Evolutionary conservation across 1,284 basidiomycete species (phyloP), one percentile per base, ranked within the genome.

Genomic region (Bjerkandera adusta): DNA sequence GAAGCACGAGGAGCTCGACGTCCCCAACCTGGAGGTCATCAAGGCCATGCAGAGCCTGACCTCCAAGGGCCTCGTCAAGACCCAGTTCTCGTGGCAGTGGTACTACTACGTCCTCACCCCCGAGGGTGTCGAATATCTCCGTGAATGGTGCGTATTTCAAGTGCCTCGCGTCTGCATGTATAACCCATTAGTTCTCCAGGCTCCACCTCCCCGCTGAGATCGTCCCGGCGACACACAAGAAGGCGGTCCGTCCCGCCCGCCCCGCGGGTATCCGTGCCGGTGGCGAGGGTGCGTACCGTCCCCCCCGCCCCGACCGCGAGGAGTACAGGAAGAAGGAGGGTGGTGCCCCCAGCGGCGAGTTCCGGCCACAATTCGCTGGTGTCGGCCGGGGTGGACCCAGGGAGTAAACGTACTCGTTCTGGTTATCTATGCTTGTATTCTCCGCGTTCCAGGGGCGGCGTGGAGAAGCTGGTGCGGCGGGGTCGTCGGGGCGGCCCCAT

Each of bases 11-110:
- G 95, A 98, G 66, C 84, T 99, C 58, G 90, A 95, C 57, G 87
- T 98, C 64, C 90, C 91, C 59, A 99, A 99, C 77, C 87, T 99
- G 57, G 80, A 97, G 70, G 97, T 99, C 63, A 97, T 99, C 83
- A 99, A 99, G 84, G 93, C 93, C 54, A 87, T 96, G 77, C 96
- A 99, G 73, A 95, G 91, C 72, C 80, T 99, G 61, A 98, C 92
- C 67, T 97, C 94, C 52, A 88, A 83, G 73, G 93, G 94, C 56
- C 88, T 80, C 73, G 93, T 99, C 72, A 97, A 98, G 85, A 98
- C 96, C 58, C 95, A 95, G 69, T 94, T 95, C 78, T 92, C 87
- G 46, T 96, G 92, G 92, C 91, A 93, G 66, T 92, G 83, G 79
- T 94, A 92, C 72, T 95, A 96, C 81, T 97, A 97, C 75, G 81